Conservation (phyloP, 2,329 filamentous ascomycete species). For the Aureobasidium pullulans region DNA sequence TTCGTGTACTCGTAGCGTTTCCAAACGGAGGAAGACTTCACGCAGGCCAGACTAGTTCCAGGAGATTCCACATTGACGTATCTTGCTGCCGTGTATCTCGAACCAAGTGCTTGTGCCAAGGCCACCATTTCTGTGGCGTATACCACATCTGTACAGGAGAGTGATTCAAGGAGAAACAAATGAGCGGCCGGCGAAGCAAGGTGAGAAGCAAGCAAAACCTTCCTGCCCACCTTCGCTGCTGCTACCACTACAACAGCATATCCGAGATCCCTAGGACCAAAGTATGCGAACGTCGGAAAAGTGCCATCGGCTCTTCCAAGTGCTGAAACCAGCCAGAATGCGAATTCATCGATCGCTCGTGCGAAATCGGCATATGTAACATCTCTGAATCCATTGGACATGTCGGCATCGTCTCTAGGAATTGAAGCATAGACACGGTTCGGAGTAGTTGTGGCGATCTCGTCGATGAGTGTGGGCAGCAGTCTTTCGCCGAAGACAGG, state of each 20-base stretch:
- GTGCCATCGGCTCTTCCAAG: slow-evolving; percentile 1
- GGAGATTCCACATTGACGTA: background rate
- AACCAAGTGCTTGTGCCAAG: background rate
- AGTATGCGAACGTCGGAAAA: slow-evolving; percentile 10
- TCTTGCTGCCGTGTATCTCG: background rate
- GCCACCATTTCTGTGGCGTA: background rate
- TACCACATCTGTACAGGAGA: background rate
- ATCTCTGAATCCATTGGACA: background rate
- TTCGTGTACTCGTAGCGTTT: background rate
- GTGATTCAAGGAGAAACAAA: background rate
- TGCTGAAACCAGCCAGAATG: slow-evolving; percentile 8
- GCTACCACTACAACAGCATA: slow-evolving; percentile 4
- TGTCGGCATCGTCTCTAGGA: slow-evolving; percentile 3
- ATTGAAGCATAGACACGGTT: slow-evolving; percentile 8
- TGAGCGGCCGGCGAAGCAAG: slow-evolving; percentile 11
- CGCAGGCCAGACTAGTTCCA: background rate
- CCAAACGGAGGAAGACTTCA: no score
- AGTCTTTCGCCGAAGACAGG: background rate
- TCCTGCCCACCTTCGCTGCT: slow-evolving; percentile 12
- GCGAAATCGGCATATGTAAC: background rate
- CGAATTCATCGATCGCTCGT: slow-evolving; percentile 2
- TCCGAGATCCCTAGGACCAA: slow-evolving; percentile 10
- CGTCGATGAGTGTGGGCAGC: slow-evolving; percentile 5
- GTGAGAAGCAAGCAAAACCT: slow-evolving; percentile 8
- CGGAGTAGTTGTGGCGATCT: background rate